Evolutionary conservation across 2,329 filamentous ascomycete species (phyloP).

Genomic region (Fusarium armeniacum): DNA sequence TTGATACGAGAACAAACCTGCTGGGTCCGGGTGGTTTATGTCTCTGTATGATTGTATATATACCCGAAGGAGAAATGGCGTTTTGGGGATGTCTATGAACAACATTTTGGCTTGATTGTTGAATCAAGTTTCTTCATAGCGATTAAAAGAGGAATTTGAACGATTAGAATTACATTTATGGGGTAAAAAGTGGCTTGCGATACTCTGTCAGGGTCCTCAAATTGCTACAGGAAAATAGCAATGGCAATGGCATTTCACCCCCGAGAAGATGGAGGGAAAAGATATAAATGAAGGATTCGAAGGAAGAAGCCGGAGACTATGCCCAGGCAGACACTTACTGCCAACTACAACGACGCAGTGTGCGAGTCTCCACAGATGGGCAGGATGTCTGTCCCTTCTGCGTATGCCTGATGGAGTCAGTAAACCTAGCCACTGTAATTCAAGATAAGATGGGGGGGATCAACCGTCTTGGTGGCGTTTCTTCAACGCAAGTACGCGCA

Average conservation of each 20-base stretch:
- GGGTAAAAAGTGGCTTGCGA: not conserved
- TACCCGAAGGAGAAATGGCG: constrained; percentile 47
- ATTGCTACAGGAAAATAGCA: not conserved
- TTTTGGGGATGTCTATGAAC: constrained; percentile 30
- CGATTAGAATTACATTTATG: not conserved
- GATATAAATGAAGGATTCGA: not conserved
- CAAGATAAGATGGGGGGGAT: not conserved
- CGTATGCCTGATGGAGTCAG: not conserved
- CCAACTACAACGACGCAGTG: not conserved
- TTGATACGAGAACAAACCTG: constrained; percentile 19
- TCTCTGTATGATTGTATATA: constrained; percentile 47
- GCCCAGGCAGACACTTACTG: not conserved
- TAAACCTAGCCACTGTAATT: not conserved
- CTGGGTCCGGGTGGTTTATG: constrained; percentile 23
- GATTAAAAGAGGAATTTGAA: not conserved
- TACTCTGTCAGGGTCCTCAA: not conserved
- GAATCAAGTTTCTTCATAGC: constrained; percentile 10
- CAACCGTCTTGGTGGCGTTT: not conserved
- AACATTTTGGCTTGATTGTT: constrained; percentile 27
- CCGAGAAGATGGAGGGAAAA: not conserved
- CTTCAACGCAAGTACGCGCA: not conserved
- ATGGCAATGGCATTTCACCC: not conserved
- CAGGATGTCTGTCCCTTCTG: not conserved
- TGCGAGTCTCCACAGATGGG: not conserved
- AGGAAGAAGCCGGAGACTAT: not conserved